Evolutionary conservation across 129 eudicot genomes (phyloP).

Genomic region (Lactuca saligna): DNA sequence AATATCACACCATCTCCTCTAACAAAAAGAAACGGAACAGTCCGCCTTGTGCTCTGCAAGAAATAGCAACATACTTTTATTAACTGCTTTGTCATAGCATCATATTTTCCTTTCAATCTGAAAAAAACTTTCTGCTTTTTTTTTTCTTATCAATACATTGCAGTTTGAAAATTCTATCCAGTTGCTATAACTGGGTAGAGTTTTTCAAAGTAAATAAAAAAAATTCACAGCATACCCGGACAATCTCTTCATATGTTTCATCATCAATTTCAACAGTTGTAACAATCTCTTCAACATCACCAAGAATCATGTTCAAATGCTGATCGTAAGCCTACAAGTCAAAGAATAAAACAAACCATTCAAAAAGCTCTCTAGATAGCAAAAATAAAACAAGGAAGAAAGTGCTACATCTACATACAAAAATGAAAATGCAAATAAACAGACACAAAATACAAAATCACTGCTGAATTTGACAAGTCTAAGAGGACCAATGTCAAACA

Average conservation of each 20-base stretch:
- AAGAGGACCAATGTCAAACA: too few relatives aligned
- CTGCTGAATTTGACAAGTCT: too few relatives aligned
- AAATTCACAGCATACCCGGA: slow-evolving; percentile 61
- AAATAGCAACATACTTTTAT: slow-evolving; percentile 6
- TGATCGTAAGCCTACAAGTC: slow-evolving; percentile 87
- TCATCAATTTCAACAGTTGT: slow-evolving; percentile 97
- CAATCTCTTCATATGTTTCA: slow-evolving; percentile 96
- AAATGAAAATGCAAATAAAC: too few relatives aligned
- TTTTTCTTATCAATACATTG: too few relatives aligned
- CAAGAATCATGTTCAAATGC: slow-evolving; percentile 98
- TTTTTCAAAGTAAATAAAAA: background rate
- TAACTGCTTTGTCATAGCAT: too few relatives aligned
- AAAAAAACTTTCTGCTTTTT: too few relatives aligned
- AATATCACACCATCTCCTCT: slow-evolving; percentile 98
- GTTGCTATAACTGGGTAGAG: too few relatives aligned
- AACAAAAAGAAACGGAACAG: slow-evolving; percentile 87
- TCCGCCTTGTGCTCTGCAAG: slow-evolving; percentile 82
- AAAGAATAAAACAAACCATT: slow-evolving; percentile 17
- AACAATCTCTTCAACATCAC: slow-evolving; percentile 96
- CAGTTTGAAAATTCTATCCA: too few relatives aligned
- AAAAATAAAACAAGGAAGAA: too few relatives aligned
- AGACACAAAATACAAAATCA: background rate
- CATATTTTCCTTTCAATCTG: too few relatives aligned
- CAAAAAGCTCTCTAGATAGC: background rate
- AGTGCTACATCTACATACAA: too few relatives aligned